These are phyloP conservation scores for Fistulifera pelliculosa DNA, from an alignment of 108 stramenopile genomes.

Conservation along the genomic window DNA sequence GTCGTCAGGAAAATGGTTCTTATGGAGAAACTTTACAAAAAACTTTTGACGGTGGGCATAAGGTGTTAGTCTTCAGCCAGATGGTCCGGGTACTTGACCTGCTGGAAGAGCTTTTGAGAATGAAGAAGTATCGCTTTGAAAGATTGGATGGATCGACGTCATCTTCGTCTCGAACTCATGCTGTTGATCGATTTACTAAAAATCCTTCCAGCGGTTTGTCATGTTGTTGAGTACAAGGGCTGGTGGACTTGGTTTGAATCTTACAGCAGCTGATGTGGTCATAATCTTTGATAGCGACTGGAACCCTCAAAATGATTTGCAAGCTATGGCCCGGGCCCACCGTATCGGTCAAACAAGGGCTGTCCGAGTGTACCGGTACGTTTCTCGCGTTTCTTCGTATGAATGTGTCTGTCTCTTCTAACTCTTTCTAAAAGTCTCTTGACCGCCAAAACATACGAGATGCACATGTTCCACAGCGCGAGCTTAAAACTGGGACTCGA, in stretches of 20 bases:
- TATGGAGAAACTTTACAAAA: constrained; percentile 84
- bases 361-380: constrained; percentile 63
- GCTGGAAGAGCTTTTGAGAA: constrained; percentile 83
- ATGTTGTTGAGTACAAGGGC: constrained; percentile 95
- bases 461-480: constrained; percentile 97
- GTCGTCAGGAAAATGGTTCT: constrained; percentile 84
- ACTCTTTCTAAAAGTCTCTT: constrained; percentile 28
- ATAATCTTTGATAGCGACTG: constrained; percentile 71
- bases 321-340: too few species aligned
- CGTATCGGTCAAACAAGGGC: constrained; percentile 90
- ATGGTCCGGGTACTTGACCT: constrained; percentile 91
- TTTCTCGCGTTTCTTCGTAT: too few species aligned
- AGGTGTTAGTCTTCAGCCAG: constrained; percentile 94
- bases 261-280: constrained; percentile 92
- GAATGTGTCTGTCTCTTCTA: too few species aligned
- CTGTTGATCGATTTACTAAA: constrained; percentile 88
- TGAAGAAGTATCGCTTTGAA: constrained; percentile 73
- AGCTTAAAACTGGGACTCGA: constrained; percentile 95
- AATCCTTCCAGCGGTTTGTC: constrained; percentile 77
- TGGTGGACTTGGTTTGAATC: constrained; percentile 44
- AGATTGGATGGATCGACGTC: constrained; percentile 85
- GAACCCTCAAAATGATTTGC: constrained; percentile 86
- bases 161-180: constrained; percentile 75
- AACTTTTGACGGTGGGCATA: constrained; percentile 83
- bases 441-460: constrained; percentile 94